phyloP scores from a whole-genome alignment of 2,329 filamentous ascomycete species.

The Talaromyces sp. region DNA sequence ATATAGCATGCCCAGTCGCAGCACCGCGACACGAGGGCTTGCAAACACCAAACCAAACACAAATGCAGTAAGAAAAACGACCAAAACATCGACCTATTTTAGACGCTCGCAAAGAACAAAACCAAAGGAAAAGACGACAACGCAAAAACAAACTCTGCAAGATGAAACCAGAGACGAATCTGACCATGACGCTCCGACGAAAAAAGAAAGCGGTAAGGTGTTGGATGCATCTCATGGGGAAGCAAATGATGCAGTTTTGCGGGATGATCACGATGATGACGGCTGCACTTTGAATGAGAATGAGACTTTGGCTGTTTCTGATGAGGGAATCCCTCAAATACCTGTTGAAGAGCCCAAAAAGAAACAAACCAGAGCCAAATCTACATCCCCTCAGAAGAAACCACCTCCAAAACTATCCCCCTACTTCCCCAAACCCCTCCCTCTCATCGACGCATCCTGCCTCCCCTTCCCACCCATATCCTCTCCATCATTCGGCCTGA shows the following conservation, averaged over 20 bases:
- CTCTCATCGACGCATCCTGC: slow-evolving; percentile 34
- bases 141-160: neutral
- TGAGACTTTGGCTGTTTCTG: no score
- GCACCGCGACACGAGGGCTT: neutral
- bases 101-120: neutral
- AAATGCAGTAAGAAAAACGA: slow-evolving; percentile 2
- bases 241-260: no score
- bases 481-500: slow-evolving; percentile 63
- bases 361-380: neutral
- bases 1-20: slow-evolving; percentile 5
- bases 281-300: no score
- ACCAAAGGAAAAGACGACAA: neutral
- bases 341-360: neutral
- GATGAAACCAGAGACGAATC: no score
- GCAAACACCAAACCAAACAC: neutral
- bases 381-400: neutral
- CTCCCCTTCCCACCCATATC: slow-evolving; percentile 62
- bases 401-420: slow-evolving; percentile 33
- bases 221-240: neutral
- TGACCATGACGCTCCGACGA: no score
- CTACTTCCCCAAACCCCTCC: slow-evolving; percentile 31
- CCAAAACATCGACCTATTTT: slow-evolving; percentile 7
- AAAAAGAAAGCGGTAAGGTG: neutral
- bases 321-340: no score
- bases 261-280: neutral